Evolutionary conservation across 139 green algal species (phyloP).

Genomic region (Auxenochlorella pyrenoidosa): DNA sequence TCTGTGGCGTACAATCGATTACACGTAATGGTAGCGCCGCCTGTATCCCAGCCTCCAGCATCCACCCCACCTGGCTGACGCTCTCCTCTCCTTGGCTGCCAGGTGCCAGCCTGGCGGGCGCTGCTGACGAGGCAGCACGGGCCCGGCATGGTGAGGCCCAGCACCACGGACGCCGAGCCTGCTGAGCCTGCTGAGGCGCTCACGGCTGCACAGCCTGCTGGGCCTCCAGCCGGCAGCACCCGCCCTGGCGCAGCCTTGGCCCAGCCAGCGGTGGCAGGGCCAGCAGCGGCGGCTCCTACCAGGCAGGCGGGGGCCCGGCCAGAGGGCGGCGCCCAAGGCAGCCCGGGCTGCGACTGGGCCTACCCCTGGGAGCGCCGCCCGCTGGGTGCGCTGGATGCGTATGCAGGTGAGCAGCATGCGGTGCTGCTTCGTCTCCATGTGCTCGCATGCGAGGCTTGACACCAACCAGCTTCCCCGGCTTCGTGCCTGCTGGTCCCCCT

Average conservation of each 20-base stretch:
- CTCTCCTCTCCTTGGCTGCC: background rate
- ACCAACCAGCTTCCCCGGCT: background rate
- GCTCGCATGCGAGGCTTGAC: background rate
- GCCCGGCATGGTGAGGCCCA: constrained; percentile 26
- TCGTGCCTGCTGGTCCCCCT: background rate
- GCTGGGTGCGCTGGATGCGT: constrained; percentile 20
- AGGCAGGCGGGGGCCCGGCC: no score
- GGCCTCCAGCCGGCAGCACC: no score
- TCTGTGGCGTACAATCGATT: no score
- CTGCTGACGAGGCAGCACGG: constrained; percentile 14
- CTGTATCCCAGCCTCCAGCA: no score
- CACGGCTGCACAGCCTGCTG: no score
- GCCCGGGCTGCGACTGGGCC: background rate
- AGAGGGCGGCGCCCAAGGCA: background rate
- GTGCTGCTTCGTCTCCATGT: background rate
- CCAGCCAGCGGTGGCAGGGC: background rate
- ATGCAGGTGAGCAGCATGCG: background rate
- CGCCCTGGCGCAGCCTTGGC: background rate
- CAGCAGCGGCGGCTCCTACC: no score
- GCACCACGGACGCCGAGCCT: constrained; percentile 21
- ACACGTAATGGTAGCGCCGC: no score
- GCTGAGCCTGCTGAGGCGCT: no score
- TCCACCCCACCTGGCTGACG: no score
- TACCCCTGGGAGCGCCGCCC: constrained; percentile 32
- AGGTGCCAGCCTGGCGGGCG: background rate